Percentiles rank a stretch among this genome's conserved stretches.
Conservation (phyloP, 495 filamentous ascomycete species). For the Hypoxylon intermedium region DNA sequence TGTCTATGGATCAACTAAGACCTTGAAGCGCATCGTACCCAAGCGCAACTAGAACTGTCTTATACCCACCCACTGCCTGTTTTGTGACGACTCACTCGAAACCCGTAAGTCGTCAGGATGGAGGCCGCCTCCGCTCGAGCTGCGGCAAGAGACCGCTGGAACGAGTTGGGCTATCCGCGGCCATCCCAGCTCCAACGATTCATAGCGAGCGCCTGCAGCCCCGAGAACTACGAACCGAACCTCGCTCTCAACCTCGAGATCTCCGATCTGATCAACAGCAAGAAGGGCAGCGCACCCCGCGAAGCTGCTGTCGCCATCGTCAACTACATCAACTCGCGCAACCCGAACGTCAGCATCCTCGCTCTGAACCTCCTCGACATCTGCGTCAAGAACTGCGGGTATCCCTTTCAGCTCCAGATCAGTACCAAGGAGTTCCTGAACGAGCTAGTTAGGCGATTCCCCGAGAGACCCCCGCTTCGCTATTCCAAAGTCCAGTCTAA, state of each 20-base stretch:
- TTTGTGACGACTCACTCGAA: no score
- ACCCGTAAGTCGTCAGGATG: slow-evolving; percentile 55
- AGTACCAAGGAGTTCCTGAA: slow-evolving; percentile 98
- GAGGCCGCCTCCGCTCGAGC: slow-evolving; percentile 95
- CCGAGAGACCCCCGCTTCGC: slow-evolving; percentile 87
- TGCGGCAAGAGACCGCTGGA: slow-evolving; percentile 94
- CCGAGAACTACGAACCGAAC: slow-evolving; percentile 96
- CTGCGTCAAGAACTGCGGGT: slow-evolving; percentile 99
- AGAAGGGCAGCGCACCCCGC: slow-evolving; percentile 96
- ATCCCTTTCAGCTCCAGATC: slow-evolving; percentile 98
- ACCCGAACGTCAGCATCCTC: slow-evolving; percentile 90
- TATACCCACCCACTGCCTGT: slow-evolving; percentile 16
- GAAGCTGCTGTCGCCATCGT: slow-evolving; percentile 96
- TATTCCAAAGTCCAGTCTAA: slow-evolving; percentile 85
- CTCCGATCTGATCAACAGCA: slow-evolving; percentile 92
- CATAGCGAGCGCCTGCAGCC: slow-evolving; percentile 93
- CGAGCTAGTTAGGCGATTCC: slow-evolving; percentile 95
- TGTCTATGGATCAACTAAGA: slow-evolving; percentile 28
- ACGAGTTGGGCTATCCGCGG: slow-evolving; percentile 76
- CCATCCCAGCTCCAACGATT: slow-evolving; percentile 90
- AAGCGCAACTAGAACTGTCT: slow-evolving; percentile 24
- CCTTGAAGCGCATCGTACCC: slow-evolving; percentile 31
- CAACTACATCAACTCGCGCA: slow-evolving; percentile 92
- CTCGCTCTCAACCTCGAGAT: slow-evolving; percentile 97
- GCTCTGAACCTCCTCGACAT: slow-evolving; percentile 95